Evolutionary conservation across 2,329 filamentous ascomycete species (phyloP).

Genomic region (Pseudocercospora cruenta): DNA sequence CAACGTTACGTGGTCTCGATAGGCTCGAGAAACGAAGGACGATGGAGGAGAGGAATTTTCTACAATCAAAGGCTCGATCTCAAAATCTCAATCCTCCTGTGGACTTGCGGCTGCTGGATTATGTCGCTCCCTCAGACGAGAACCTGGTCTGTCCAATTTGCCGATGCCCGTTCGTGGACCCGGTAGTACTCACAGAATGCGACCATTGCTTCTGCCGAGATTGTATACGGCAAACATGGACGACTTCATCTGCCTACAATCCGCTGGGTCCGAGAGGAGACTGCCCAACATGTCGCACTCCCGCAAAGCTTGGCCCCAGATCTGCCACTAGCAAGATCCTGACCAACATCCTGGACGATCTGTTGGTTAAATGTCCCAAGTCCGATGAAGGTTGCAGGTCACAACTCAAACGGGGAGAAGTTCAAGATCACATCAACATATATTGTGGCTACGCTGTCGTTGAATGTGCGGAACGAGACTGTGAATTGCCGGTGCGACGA

Average conservation of each 20-base stretch:
- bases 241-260: conserved; percentile 38
- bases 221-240: conserved; percentile 58
- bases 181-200: conserved; percentile 60
- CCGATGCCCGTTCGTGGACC: conserved; percentile 63
- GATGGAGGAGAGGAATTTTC: conserved; percentile 38
- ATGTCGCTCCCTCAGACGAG: conserved; percentile 58
- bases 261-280: conserved; percentile 39
- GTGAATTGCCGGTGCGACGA: conserved; percentile 56
- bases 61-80: conserved; percentile 32
- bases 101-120: conserved; percentile 63
- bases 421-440: conserved; percentile 62
- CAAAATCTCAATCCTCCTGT: conserved; percentile 43
- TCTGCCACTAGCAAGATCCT: conserved; percentile 55
- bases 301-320: conserved; percentile 43
- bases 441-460: conserved; percentile 62
- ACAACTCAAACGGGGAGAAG: conserved; percentile 58
- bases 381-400: conserved; percentile 57
- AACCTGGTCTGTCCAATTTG: conserved; percentile 69
- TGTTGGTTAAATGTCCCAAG: conserved; percentile 63
- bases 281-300: conserved; percentile 62
- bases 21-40: conserved; percentile 37
- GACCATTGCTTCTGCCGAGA: conserved; percentile 67
- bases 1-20: conserved; percentile 32
- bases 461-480: conserved; percentile 55
- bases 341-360: conserved; percentile 64